phyloP scores from a whole-genome alignment of 768 basidiomycete genomes.

The Phylloporus arenicola region DNA sequence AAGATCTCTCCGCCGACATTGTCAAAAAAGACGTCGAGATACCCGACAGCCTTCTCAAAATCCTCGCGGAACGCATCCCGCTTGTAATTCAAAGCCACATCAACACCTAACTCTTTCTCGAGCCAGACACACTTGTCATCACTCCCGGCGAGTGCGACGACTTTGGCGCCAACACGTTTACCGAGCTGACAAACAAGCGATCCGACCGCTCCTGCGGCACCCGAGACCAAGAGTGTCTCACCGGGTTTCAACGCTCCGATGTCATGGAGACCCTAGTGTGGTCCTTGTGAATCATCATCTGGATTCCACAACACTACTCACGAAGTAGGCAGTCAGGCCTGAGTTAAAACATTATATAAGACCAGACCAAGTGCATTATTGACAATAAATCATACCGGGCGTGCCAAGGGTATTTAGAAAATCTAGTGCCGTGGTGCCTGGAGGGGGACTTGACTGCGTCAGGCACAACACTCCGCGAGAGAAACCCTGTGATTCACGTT shows the following conservation, averaged over 20 bases:
- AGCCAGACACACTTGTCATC: constrained; percentile 83
- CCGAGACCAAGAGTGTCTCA: constrained; percentile 81
- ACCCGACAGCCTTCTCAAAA: constrained; percentile 65
- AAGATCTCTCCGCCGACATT: constrained; percentile 81
- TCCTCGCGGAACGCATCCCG: constrained; percentile 62
- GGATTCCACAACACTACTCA: constrained; percentile 30
- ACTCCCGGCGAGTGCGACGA: constrained; percentile 84
- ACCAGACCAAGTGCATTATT: background rate
- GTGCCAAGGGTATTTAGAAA: constrained; percentile 75
- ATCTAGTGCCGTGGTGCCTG: constrained; percentile 65
- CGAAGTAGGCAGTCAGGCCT: constrained; percentile 90
- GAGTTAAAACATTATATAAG: background rate
- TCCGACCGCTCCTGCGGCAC: constrained; percentile 91
- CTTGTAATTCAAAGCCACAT: constrained; percentile 87
- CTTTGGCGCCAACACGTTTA: constrained; percentile 70
- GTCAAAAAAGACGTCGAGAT: constrained; percentile 82
- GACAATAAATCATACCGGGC: constrained; percentile 45
- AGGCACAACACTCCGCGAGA: background rate
- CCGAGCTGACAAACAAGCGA: constrained; percentile 79
- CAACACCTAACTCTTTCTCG: constrained; percentile 76
- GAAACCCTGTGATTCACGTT: constrained; percentile 38
- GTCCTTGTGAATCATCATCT: constrained; percentile 1
- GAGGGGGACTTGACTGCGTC: constrained; percentile 40
- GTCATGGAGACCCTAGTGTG: constrained; percentile 68
- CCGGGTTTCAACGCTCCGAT: constrained; percentile 77